phyloP scores from a whole-genome alignment of 441 rosid species.

The Adansonia madagascariensis region DNA sequence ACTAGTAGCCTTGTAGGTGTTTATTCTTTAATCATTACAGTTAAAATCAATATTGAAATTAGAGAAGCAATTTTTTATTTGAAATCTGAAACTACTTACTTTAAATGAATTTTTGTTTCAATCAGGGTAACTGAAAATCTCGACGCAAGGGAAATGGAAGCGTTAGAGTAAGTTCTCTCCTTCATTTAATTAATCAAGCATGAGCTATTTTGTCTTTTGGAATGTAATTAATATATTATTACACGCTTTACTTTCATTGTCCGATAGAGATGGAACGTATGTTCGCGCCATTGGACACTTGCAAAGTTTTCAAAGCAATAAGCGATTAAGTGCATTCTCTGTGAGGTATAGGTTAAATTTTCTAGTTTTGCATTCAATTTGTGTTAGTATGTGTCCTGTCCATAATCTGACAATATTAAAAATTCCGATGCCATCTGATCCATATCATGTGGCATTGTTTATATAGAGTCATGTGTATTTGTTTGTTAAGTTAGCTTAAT shows the following conservation, averaged over 20 bases:
- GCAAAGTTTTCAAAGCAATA: conserved; percentile 67
- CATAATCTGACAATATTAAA: neutral
- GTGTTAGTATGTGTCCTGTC: neutral
- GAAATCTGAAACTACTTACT: conserved; percentile 7
- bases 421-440: neutral
- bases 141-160: conserved; percentile 75
- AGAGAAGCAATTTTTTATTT: neutral
- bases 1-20: neutral
- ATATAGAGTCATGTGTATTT: neutral
- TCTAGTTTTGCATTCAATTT: neutral
- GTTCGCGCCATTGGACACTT: conserved; percentile 80
- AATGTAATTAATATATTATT: conserved; percentile 21
- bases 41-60: neutral
- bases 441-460: neutral
- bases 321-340: conserved; percentile 74
- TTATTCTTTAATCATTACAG: neutral
- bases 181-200: neutral
- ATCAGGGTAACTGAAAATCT: conserved; percentile 71
- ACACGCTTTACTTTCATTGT: conserved; percentile 28
- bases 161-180: conserved; percentile 51
- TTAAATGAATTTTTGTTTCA: neutral
- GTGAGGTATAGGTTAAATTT: conserved; percentile 57
- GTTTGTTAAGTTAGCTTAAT: conserved; percentile 2
- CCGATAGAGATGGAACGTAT: conserved; percentile 69
- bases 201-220: neutral